Percentiles rank a stretch among this genome's conserved stretches.
Evolutionary conservation across 495 filamentous ascomycete genomes (phyloP).

Genomic region (Penicillium cinerascens): DNA sequence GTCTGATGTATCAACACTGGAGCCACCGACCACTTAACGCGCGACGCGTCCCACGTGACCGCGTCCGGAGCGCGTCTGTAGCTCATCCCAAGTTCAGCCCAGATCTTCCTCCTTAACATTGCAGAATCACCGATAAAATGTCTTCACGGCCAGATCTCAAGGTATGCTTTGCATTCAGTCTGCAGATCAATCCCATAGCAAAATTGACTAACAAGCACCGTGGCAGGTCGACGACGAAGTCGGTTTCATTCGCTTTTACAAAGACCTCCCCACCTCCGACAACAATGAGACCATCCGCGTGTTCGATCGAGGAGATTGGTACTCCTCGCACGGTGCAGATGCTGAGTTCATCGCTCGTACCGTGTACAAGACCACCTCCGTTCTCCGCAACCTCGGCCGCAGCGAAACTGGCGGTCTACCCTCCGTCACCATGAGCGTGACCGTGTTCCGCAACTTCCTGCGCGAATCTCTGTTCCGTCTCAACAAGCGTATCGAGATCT

Average conservation of each 20-base stretch:
- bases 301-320: constrained; percentile 93
- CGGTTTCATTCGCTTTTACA: constrained; percentile 94
- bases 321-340: constrained; percentile 89
- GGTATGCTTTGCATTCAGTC: constrained; percentile 39
- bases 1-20: neutral
- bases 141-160: constrained; percentile 89
- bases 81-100: neutral
- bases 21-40: constrained; percentile 25
- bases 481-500: constrained; percentile 89
- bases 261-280: constrained; percentile 64
- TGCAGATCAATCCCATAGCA: neutral
- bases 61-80: constrained; percentile 23
- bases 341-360: constrained; percentile 91
- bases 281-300: constrained; percentile 69
- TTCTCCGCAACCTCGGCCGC: constrained; percentile 82
- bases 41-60: constrained; percentile 43
- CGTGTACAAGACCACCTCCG: constrained; percentile 96
- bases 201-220: neutral
- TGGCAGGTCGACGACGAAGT: constrained; percentile 87
- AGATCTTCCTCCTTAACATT: neutral
- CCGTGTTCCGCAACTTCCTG: constrained; percentile 93
- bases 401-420: constrained; percentile 77
- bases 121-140: constrained; percentile 52
- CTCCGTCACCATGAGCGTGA: constrained; percentile 90
- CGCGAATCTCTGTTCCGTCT: constrained; percentile 89